Evolutionary conservation across 2,329 filamentous ascomycete species (phyloP), one percentile per base, ranked within the genome.

Genomic region (Sarocladium oryzae): DNA sequence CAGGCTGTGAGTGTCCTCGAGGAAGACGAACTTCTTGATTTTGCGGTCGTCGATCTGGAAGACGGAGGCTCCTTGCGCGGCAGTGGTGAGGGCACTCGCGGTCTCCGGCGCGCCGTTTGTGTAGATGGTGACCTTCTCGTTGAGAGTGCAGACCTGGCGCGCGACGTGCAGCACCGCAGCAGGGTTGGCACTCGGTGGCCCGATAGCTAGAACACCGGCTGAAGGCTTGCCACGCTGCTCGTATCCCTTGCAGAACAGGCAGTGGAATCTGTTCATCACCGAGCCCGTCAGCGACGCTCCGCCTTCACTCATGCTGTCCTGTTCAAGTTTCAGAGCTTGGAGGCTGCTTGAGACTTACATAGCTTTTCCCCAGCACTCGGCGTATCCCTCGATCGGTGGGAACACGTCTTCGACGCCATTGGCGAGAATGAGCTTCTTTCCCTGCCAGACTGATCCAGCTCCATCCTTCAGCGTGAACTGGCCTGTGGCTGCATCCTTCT

Each of bases 171-270:
- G 53, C 5, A 71, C 64, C 45, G 68, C 60, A 8, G 61, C 56
- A 0, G 65, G 43, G 9, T 57, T 58, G 3, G 61, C n/a, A 2
- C 61, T 62, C 15, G 68, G 43, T 38, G 65, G 56, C 1, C 67
- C 71, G 13, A 66, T 64, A 1, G 71, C 73, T 2, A 82, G 66
- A 3, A 81, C 58, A 1, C 75, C 77, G 0, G 69, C 70, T 0
- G 73, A 72, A 0, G 64, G 57, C 2, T 63, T 60, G 2, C 74
- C 77, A 13, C 73, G 68, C 49, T 82, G 75, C 55, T 84, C 80
- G 59, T 71, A 83, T 4, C 80, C 80, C 54, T 82, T 71, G 60
- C 78, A 84, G 56, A 76, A 81, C 1, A 83, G 69, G 56, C 79
- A 84, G 57, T 82, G 78, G 56, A 78, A 79, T 36, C 68, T 72